Conservation (phyloP, 805 yeast genomes). For the Maudiozyma serrabonitensis region DNA sequence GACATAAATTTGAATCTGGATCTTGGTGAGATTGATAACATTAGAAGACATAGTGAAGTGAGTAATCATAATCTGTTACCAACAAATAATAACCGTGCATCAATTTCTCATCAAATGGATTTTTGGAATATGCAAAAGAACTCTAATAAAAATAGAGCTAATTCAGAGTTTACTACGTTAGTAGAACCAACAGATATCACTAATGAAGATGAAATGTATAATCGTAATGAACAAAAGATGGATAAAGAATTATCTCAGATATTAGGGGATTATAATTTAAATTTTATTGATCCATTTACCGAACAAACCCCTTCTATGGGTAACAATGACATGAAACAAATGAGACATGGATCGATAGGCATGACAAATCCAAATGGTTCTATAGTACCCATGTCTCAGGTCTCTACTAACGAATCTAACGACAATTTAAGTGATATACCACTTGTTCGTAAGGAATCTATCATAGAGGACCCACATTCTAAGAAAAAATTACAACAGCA, state of each 20-base stretch:
- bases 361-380: not conserved
- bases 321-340: not conserved
- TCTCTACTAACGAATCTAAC: not conserved
- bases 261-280: slow-evolving; percentile 20
- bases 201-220: not conserved
- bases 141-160: not conserved
- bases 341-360: not conserved
- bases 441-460: not conserved
- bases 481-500: not conserved
- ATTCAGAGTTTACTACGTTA: not conserved
- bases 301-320: not conserved
- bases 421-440: not conserved
- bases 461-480: not conserved
- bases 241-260: slow-evolving; percentile 19
- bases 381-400: not conserved
- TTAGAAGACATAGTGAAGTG: slow-evolving; percentile 18
- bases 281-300: slow-evolving; percentile 6
- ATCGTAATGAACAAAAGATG: slow-evolving; percentile 6
- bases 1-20: slow-evolving; percentile 3
- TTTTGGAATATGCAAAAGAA: slow-evolving; percentile 15
- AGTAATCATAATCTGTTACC: slow-evolving; percentile 5
- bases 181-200: not conserved
- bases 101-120: slow-evolving; percentile 24
- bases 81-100: slow-evolving; percentile 14
- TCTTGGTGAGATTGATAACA: not conserved